Percentiles rank a stretch among this genome's conserved stretches.
Conservation (phyloP, 2,329 filamentous ascomycete genomes). For the Cytospora mali region DNA sequence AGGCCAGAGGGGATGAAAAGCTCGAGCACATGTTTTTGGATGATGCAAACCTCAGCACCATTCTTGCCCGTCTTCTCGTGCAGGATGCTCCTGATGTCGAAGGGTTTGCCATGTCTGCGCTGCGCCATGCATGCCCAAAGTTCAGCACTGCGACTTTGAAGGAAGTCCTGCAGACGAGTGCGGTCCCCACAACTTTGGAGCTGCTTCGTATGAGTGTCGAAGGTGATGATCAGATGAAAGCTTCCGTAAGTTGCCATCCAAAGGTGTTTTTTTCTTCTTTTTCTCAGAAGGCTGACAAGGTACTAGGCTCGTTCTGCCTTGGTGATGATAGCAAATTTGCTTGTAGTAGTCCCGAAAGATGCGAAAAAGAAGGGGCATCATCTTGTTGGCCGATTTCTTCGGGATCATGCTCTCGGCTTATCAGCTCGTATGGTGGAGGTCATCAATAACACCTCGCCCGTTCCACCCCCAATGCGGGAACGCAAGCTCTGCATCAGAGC, state of each 20-base stretch:
- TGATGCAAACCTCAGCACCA: slow-evolving; percentile 57
- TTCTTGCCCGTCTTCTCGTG: slow-evolving; percentile 60
- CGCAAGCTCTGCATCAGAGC: slow-evolving; percentile 78
- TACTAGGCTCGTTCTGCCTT: slow-evolving; percentile 52
- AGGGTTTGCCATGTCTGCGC: slow-evolving; percentile 65
- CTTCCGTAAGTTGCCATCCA: slow-evolving; percentile 53
- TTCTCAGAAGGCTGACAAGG: slow-evolving; percentile 35
- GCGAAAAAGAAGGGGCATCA: slow-evolving; percentile 55
- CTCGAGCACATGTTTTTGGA: slow-evolving; percentile 59
- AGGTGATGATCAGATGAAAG: slow-evolving; percentile 57
- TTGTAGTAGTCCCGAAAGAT: slow-evolving; percentile 36
- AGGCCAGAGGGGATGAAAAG: slow-evolving; percentile 72
- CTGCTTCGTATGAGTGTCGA: slow-evolving; percentile 80
- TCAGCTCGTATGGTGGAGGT: slow-evolving; percentile 79
- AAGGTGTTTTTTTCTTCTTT: slow-evolving; percentile 25
- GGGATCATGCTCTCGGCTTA: slow-evolving; percentile 82
- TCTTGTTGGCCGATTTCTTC: slow-evolving; percentile 72
- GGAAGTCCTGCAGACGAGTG: slow-evolving; percentile 72
- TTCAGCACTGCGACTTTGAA: slow-evolving; percentile 69
- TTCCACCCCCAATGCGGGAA: slow-evolving; percentile 62
- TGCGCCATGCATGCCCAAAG: slow-evolving; percentile 69
- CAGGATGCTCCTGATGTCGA: slow-evolving; percentile 63
- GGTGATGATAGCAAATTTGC: slow-evolving; percentile 45
- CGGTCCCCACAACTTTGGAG: slow-evolving; percentile 75
- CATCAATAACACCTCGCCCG: slow-evolving; percentile 67